phyloP scores from a whole-genome alignment of 257 asterid genomes.

The Verbascum thapsus region DNA sequence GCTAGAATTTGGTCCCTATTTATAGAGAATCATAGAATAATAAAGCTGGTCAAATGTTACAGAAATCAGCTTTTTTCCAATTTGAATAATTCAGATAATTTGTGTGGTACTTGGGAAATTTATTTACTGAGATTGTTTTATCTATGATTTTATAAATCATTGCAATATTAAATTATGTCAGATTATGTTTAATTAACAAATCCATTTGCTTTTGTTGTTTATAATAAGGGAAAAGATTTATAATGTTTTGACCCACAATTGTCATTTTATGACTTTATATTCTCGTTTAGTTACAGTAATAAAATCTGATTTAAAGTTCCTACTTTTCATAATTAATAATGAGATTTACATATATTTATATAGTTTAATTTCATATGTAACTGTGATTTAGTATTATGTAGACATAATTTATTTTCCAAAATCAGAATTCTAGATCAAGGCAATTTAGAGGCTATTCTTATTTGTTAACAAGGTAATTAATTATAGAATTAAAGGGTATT shows the following conservation, averaged over 20 bases:
- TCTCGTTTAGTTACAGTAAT: too few species aligned
- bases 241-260: not conserved
- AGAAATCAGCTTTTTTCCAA: not conserved
- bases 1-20: not conserved
- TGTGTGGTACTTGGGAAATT: too few species aligned
- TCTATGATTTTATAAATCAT: too few species aligned
- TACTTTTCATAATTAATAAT: too few species aligned
- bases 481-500: not conserved
- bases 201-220: not conserved
- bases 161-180: too few species aligned
- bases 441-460: not conserved
- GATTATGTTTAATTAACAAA: conserved; percentile 8
- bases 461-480: not conserved
- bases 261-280: not conserved
- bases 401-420: not conserved
- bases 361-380: not conserved
- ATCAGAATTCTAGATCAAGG: not conserved
- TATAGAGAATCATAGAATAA: conserved; percentile 1
- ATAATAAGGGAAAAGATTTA: too few species aligned
- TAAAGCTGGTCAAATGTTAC: not conserved
- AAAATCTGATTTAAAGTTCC: too few species aligned
- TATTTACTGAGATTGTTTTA: too few species aligned
- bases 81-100: too few species aligned
- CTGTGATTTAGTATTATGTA: not conserved
- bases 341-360: too few species aligned